Percentiles rank a stretch among this genome's conserved stretches.
Conservation (phyloP, 768 basidiomycete species). For the Mycena sanguinolenta region DNA sequence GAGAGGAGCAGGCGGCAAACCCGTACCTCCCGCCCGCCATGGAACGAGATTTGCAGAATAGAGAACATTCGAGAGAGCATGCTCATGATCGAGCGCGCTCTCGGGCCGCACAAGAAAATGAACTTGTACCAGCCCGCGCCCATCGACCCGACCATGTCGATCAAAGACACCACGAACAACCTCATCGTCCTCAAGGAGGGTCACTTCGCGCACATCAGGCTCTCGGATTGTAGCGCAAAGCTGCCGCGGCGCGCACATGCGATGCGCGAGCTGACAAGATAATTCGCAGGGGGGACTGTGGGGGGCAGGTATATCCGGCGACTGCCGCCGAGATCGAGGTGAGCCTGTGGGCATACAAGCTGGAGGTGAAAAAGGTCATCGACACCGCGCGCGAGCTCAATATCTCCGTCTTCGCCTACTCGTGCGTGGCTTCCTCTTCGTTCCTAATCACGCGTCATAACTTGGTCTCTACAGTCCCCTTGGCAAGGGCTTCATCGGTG, state of each 20-base stretch:
- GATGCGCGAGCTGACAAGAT: neutral
- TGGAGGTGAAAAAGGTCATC: constrained; percentile 67
- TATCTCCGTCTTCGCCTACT: constrained; percentile 60
- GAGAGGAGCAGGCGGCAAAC: neutral
- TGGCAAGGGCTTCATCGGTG: constrained; percentile 68
- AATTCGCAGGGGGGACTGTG: too few relatives aligned
- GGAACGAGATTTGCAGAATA: neutral
- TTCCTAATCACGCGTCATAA: neutral
- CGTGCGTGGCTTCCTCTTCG: constrained; percentile 44
- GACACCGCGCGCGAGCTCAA: constrained; percentile 59
- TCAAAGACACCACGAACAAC: constrained; percentile 60
- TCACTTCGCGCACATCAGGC: constrained; percentile 48
- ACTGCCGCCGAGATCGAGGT: constrained; percentile 77
- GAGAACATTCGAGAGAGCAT: constrained; percentile 50
- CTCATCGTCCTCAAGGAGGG: constrained; percentile 65
- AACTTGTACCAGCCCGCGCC: constrained; percentile 72
- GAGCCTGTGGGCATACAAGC: constrained; percentile 70
- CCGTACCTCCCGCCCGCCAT: constrained; percentile 6
- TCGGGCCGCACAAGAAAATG: constrained; percentile 66
- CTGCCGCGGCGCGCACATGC: constrained; percentile 57
- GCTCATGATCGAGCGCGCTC: constrained; percentile 54
- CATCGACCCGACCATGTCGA: constrained; percentile 53
- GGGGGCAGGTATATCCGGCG: constrained; percentile 55
- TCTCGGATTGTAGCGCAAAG: constrained; percentile 65
- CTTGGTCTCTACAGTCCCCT: constrained; percentile 56